phyloP scores from a whole-genome alignment of 2,329 filamentous ascomycete species.

The Aspergillus floridensis region DNA sequence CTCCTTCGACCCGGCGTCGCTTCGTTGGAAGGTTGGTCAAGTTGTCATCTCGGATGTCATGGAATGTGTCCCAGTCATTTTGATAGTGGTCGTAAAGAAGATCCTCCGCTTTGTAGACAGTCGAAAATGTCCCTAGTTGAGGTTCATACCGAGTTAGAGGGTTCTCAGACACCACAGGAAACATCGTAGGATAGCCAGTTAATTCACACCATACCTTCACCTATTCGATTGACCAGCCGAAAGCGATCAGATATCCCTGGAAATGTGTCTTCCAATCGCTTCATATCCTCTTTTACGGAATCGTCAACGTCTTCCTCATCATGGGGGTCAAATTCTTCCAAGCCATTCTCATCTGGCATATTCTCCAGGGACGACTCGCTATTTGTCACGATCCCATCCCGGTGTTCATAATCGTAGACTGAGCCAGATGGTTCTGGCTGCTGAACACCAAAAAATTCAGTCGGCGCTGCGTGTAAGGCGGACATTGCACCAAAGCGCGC shows the following conservation, averaged over 20 bases:
- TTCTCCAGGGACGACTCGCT: conserved; percentile 16
- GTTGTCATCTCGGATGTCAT: conserved; percentile 59
- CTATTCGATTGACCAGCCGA: conserved; percentile 91
- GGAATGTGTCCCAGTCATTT: conserved; percentile 80
- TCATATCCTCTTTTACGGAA: conserved; percentile 78
- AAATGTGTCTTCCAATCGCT: conserved; percentile 76
- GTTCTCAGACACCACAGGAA: not conserved
- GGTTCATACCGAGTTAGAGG: not conserved
- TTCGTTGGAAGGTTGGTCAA: conserved; percentile 70
- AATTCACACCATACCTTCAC: conserved; percentile 66
- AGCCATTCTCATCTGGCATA: conserved; percentile 19
- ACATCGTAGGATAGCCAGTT: not conserved
- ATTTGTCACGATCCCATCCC: conserved; percentile 15
- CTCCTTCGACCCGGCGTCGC: conserved; percentile 46
- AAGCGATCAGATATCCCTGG: conserved; percentile 80
- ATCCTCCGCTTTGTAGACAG: conserved; percentile 98
- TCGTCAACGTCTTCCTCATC: conserved; percentile 44
- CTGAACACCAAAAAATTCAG: conserved; percentile 27
- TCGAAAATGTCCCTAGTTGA: conserved; percentile 83
- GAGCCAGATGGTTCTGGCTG: conserved; percentile 17
- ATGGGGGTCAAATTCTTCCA: conserved; percentile 26
- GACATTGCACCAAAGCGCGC: conserved; percentile 24
- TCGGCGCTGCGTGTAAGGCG: conserved; percentile 21
- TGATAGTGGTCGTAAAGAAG: conserved; percentile 77
- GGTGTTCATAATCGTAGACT: conserved; percentile 17